These are phyloP conservation scores for Hirsutella thompsonii DNA, from an alignment of 2,329 filamentous ascomycete species.

Conservation along the genomic window DNA sequence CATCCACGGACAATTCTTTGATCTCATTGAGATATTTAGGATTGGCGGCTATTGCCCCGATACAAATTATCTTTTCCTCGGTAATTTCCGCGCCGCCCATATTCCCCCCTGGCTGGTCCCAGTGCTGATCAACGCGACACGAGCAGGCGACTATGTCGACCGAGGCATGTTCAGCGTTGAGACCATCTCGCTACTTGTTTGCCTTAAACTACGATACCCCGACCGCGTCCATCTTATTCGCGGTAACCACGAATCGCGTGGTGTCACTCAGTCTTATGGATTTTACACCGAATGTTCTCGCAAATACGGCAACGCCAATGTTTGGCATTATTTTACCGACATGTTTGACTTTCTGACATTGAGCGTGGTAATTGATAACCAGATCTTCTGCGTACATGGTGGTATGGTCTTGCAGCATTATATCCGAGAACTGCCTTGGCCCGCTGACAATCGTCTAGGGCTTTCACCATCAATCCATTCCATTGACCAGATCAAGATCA, in stretches of 20 bases:
- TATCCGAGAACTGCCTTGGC: not conserved
- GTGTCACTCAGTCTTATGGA: conserved; percentile 96
- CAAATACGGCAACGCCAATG: conserved; percentile 96
- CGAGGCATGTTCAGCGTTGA: conserved; percentile 97
- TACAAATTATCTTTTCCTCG: conserved; percentile 95
- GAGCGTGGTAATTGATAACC: conserved; percentile 94
- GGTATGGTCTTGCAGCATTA: conserved; percentile 32
- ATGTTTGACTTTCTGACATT: conserved; percentile 99
- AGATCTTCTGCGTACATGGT: conserved; percentile 98
- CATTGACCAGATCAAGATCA: conserved; percentile 99
- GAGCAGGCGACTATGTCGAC: conserved; percentile 86
- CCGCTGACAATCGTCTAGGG: conserved; percentile 28
- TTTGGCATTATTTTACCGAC: conserved; percentile 99
- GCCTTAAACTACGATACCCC: conserved; percentile 92
- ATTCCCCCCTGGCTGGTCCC: no score
- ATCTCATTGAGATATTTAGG: conserved; percentile 97
- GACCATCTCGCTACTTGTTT: conserved; percentile 94
- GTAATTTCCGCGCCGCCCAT: no score
- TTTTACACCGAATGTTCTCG: conserved; percentile 98
- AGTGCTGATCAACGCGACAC: not conserved
- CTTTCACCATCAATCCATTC: conserved; percentile 87
- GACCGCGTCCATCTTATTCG: conserved; percentile 91
- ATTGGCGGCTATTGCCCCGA: conserved; percentile 96
- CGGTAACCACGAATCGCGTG: conserved; percentile 94
- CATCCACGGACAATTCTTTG: conserved; percentile 98